Conservation (phyloP, 1,284 basidiomycete species). For the Entoloma clypeatum region DNA sequence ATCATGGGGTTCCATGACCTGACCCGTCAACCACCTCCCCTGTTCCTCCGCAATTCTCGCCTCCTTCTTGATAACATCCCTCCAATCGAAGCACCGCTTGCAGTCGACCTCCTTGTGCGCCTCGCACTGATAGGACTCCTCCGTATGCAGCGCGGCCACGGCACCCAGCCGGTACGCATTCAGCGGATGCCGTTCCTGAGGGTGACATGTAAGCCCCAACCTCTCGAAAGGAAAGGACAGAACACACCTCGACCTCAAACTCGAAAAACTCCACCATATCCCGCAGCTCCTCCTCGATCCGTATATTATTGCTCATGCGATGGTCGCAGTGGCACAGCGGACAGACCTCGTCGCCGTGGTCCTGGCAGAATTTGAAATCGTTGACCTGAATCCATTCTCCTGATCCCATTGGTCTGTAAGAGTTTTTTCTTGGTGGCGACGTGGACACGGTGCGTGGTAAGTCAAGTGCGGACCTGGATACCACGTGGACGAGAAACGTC, state of each 20-base stretch:
- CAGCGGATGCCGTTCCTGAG: conserved; percentile 27
- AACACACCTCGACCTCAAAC: conserved; percentile 23
- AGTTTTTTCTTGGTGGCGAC: too few species aligned
- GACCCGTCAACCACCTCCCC: conserved; percentile 9
- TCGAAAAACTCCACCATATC: conserved; percentile 20
- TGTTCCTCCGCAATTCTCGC: conserved; percentile 20
- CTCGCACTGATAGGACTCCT: conserved; percentile 25
- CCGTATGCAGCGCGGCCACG: conserved; percentile 18
- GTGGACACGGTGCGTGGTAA: too few species aligned
- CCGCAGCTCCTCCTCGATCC: conserved; percentile 27
- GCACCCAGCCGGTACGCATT: conserved; percentile 28
- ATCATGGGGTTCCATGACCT: too few species aligned
- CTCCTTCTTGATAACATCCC: conserved; percentile 23
- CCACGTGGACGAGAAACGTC: too few species aligned
- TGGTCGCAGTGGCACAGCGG: conserved; percentile 29
- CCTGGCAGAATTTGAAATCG: conserved; percentile 30
- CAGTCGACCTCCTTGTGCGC: conserved; percentile 28
- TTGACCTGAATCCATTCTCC: conserved; percentile 27
- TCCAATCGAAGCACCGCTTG: conserved; percentile 30
- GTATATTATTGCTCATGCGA: conserved; percentile 30
- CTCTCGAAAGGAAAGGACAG: background rate
- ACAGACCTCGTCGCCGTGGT: conserved; percentile 33
- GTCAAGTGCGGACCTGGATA: too few species aligned
- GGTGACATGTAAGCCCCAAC: background rate
- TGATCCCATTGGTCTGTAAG: too few species aligned